phyloP scores from a whole-genome alignment of 179 eudicot genomes.

The Beta macrorhiza region DNA sequence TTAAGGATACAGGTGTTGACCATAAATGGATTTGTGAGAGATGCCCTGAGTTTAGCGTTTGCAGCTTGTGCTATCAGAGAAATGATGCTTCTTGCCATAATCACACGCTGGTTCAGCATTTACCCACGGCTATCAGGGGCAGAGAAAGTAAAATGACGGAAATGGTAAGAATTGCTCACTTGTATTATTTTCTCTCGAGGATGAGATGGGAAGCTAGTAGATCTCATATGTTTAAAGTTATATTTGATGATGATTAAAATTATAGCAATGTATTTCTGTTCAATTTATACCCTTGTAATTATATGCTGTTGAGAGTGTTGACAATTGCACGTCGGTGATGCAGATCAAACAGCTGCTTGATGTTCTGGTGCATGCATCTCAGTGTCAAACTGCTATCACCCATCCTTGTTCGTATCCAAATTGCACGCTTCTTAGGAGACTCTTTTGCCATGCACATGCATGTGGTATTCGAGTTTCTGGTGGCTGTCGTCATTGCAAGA shows the following conservation, averaged over 20 bases:
- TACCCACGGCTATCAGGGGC: slow-evolving; percentile 16
- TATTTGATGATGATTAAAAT: background rate
- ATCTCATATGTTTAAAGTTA: background rate
- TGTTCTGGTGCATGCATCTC: slow-evolving; percentile 49
- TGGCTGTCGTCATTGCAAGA: slow-evolving; percentile 51
- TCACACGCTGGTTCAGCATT: slow-evolving; percentile 36
- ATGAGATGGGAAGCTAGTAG: background rate
- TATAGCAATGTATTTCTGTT: background rate
- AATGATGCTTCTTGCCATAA: slow-evolving; percentile 42
- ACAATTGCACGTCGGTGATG: slow-evolving; percentile 20
- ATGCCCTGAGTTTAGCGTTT: slow-evolving; percentile 54
- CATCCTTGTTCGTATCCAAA: slow-evolving; percentile 46
- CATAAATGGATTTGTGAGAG: slow-evolving; percentile 52
- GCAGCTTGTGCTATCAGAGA: slow-evolving; percentile 49
- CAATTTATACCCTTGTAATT: background rate
- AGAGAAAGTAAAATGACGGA: slow-evolving; percentile 21
- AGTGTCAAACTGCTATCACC: slow-evolving; percentile 31
- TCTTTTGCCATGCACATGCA: slow-evolving; percentile 44
- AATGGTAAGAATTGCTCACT: slow-evolving; percentile 29
- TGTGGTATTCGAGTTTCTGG: slow-evolving; percentile 45
- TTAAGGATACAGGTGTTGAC: slow-evolving; percentile 33
- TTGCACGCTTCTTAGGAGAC: slow-evolving; percentile 40
- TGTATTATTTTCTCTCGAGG: background rate
- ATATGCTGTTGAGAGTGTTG: background rate
- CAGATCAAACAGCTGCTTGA: slow-evolving; percentile 44